Percentiles rank a stretch among this genome's conserved stretches.
Evolutionary conservation across 805 yeast species (phyloP).

Genomic region (Lachancea sp.): DNA sequence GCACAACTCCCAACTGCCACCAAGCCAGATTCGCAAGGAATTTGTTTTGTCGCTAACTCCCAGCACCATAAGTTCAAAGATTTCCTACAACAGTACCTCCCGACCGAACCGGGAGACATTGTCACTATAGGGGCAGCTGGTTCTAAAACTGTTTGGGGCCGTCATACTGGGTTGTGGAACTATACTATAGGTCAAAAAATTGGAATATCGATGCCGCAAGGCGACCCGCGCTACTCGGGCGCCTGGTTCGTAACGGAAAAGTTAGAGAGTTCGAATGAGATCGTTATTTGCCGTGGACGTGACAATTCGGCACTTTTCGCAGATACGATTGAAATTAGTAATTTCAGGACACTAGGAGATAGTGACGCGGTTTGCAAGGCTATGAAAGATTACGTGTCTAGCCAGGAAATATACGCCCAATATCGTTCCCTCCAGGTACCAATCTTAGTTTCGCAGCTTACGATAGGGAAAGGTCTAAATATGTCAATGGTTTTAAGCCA

Average conservation of each 20-base stretch:
- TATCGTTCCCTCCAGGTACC: conserved; percentile 70
- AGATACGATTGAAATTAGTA: conserved; percentile 36
- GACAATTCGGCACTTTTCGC: conserved; percentile 52
- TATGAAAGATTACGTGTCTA: conserved; percentile 5
- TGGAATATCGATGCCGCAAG: conserved; percentile 81
- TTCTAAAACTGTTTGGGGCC: conserved; percentile 71
- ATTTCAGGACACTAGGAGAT: conserved; percentile 28
- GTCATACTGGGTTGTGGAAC: conserved; percentile 84
- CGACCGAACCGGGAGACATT: conserved; percentile 69
- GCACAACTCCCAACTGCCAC: conserved; percentile 51
- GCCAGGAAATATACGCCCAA: conserved; percentile 43
- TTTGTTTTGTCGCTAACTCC: conserved; percentile 74
- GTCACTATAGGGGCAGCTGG: conserved; percentile 43
- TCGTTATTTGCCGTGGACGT: conserved; percentile 71
- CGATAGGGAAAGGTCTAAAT: background rate
- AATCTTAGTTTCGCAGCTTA: conserved; percentile 27
- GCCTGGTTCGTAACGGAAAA: conserved; percentile 85
- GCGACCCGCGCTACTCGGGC: conserved; percentile 66
- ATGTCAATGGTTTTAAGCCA: conserved; percentile 38
- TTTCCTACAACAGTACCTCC: conserved; percentile 69
- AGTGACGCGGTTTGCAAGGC: background rate
- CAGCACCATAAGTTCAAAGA: conserved; percentile 59
- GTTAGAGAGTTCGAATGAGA: conserved; percentile 53
- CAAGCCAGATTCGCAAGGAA: conserved; percentile 92
- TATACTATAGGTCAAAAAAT: conserved; percentile 87